Evolutionary conservation across 73 alveolate genomes (phyloP), one percentile per base, ranked within the genome.

Genomic region (Paraurostyla sp.): DNA sequence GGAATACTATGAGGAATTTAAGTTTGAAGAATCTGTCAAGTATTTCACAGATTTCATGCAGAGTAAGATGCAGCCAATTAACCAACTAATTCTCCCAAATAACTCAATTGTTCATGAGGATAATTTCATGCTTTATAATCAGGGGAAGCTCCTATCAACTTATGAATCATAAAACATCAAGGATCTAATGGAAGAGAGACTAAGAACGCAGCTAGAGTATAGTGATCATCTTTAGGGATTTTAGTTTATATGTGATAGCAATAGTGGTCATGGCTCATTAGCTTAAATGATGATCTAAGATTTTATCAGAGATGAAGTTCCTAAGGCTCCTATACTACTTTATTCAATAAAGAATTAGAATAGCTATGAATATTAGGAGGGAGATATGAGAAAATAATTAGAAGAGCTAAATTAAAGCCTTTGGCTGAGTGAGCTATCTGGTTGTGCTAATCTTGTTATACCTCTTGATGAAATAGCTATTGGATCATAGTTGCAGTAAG

Each of bases 21-120:
- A 78, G 29, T 78, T 78, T 38, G 78, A 78, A 2, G 69, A 50
- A 20, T 4, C 4, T 16, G 78, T 78, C 7, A 50, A 29, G 11
- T 78, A 78, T 51, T 78, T 78, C 60, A 78, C 89, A 16, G 89
- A 78, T 54, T 78, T 43, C 42, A 43, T 78, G 69, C 78, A 78
- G 62, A 54, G 65, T 52, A 78, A 49, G 29, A 78, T 78, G 89
- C 58, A 49, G 40, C 76, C 89, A 6, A 2, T 3, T 3, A 78
- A 54, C 32, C 40, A 78, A 36, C 29, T 78, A 48, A 52, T 78
- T 11, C 62, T 78, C 7, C 89, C 89, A 35, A 49, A 50, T 23
- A 54, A 54, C 40, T 52, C 62, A 11, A 3, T 48, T 29, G n/a
- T 78, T 4, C 27, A 50, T 35, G 89, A 78, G 62, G 89, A 78